Percentiles rank a stretch among this genome's conserved stretches.
Evolutionary conservation across 179 eudicot genomes (phyloP).

Genomic region (Pouteria campechiana): DNA sequence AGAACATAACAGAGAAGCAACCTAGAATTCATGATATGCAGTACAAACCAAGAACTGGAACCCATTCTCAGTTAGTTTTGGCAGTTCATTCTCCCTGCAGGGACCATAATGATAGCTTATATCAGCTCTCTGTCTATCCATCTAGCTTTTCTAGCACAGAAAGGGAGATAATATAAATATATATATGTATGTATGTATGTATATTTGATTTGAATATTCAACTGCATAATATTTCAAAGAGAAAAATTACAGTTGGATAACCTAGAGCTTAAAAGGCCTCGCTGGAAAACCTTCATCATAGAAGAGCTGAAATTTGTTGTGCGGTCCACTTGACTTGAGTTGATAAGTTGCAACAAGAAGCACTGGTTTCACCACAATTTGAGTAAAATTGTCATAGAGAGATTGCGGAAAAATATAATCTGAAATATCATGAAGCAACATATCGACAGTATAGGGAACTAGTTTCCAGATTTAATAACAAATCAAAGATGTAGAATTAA

Average conservation of each 20-base stretch:
- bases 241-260: conserved; percentile 21
- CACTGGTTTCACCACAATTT: conserved; percentile 38
- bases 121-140: no score
- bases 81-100: conserved; percentile 77
- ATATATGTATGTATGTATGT: no score
- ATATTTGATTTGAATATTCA: no score
- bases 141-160: no score
- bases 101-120: conserved; percentile 4
- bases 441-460: conserved; percentile 4
- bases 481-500: background rate
- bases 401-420: conserved; percentile 9
- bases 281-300: conserved; percentile 91
- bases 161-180: no score
- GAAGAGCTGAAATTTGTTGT: conserved; percentile 73
- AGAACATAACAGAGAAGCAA: background rate
- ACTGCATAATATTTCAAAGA: no score
- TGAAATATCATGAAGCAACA: conserved; percentile 19
- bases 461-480: conserved; percentile 3
- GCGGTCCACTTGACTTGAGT: conserved; percentile 65
- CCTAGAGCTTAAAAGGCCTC: conserved; percentile 86
- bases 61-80: conserved; percentile 79
- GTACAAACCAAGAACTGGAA: conserved; percentile 86
- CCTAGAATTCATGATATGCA: background rate
- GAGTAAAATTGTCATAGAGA: conserved; percentile 7
- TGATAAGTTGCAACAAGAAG: conserved; percentile 92